Conservation (phyloP, 148 eudicot genomes). For the Salicornia ramosissima region DNA sequence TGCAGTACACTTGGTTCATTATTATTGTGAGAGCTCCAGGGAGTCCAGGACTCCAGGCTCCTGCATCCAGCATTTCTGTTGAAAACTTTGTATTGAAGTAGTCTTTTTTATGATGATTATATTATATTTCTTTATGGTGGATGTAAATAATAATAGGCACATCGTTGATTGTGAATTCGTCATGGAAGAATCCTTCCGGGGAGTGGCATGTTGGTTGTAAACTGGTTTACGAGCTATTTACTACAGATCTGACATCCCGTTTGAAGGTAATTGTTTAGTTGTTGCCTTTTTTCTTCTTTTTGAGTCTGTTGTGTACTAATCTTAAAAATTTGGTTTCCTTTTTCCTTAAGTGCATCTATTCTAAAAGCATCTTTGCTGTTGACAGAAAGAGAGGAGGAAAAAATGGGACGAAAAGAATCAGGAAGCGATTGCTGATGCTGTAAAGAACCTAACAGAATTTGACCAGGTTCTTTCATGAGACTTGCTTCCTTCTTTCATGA, state of each 20-base stretch:
- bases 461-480: slow-evolving; percentile 50
- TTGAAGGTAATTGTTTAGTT: slow-evolving; percentile 56
- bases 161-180: slow-evolving; percentile 61
- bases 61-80: neutral
- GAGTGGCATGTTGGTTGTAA: slow-evolving; percentile 95
- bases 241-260: slow-evolving; percentile 69
- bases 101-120: slow-evolving; percentile 1
- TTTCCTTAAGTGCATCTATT: slow-evolving; percentile 3
- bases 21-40: neutral
- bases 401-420: slow-evolving; percentile 92
- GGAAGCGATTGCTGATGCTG: slow-evolving; percentile 81
- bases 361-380: slow-evolving; percentile 13
- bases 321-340: neutral
- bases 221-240: slow-evolving; percentile 83
- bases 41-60: too few species aligned
- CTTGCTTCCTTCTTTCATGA: neutral
- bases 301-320: neutral
- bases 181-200: slow-evolving; percentile 94
- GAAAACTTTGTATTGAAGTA: neutral
- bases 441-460: slow-evolving; percentile 64
- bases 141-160: slow-evolving; percentile 42
- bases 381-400: slow-evolving; percentile 83
- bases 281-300: neutral
- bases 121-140: neutral
- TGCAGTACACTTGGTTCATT: neutral